Conservation (phyloP, 1,284 basidiomycete species). For the Apiotrichum gamsii region DNA sequence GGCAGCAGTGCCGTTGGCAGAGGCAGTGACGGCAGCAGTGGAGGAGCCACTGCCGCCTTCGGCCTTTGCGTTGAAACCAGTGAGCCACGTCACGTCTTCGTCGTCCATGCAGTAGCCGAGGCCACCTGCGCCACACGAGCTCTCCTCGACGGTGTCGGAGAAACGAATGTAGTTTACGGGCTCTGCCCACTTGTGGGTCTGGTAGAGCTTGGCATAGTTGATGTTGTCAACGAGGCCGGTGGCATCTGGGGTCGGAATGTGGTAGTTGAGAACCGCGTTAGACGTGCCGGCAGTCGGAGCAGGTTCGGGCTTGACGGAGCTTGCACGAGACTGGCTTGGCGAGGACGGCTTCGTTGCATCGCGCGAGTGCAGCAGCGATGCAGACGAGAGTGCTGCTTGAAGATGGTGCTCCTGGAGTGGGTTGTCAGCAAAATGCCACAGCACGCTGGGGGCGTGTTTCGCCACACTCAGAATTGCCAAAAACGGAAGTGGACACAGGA, state of each 20-base stretch:
- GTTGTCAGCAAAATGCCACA: conserved; percentile 48
- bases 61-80: conserved; percentile 81
- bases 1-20: conserved; percentile 51
- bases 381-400: conserved; percentile 56
- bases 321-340: conserved; percentile 16
- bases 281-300: conserved; percentile 6
- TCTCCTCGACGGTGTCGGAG: conserved; percentile 83
- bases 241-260: conserved; percentile 87
- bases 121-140: conserved; percentile 44
- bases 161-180: conserved; percentile 74
- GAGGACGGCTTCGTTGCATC: conserved; percentile 29
- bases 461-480: conserved; percentile 16
- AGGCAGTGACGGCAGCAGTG: conserved; percentile 22
- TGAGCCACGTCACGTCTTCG: conserved; percentile 89
- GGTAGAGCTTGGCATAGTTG: conserved; percentile 63
- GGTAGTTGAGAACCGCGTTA: conserved; percentile 53
- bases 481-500: conserved; percentile 1
- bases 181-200: conserved; percentile 63
- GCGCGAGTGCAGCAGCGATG: conserved; percentile 41
- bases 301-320: conserved; percentile 18
- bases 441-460: neutral
- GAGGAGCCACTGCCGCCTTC: conserved; percentile 64
- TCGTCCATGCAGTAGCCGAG: conserved; percentile 86
- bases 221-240: conserved; percentile 66
- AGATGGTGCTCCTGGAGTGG: conserved; percentile 78